Conservation (phyloP, 2,329 filamentous ascomycete species). For the Fusarium lateritium region DNA sequence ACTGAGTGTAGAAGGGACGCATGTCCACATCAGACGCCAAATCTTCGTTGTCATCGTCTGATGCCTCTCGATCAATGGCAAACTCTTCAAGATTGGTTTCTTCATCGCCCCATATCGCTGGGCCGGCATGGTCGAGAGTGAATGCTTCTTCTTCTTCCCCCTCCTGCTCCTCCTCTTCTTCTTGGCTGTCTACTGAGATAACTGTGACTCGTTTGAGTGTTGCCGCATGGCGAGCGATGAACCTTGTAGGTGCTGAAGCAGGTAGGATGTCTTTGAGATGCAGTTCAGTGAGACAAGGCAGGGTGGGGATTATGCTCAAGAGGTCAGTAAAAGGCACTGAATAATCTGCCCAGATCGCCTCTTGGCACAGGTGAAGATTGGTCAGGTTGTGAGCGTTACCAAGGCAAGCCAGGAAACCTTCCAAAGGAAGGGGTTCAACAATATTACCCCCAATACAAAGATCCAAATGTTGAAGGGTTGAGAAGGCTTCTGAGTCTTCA, state of each 20-base stretch:
- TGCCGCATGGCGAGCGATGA: constrained; percentile 3
- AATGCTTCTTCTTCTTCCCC: no score
- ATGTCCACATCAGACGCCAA: neutral
- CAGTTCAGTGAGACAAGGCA: constrained; percentile 1
- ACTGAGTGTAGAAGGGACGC: neutral
- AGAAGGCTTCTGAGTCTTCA: neutral
- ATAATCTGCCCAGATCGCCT: neutral
- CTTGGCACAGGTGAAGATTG: constrained; percentile 10
- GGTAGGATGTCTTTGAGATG: neutral
- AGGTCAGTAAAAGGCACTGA: neutral
- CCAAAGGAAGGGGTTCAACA: no score
- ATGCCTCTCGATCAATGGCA: no score
- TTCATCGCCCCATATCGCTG: no score
- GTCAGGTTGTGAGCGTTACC: neutral
- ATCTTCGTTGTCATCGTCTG: neutral
- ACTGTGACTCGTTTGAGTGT: constrained; percentile 14
- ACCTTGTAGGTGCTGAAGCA: neutral
- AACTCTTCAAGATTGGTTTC: no score
- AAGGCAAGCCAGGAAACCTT: neutral
- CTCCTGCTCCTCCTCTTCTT: neutral
- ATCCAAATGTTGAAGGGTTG: constrained; percentile 5
- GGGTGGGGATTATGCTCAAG: neutral
- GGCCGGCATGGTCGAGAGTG: no score
- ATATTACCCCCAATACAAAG: no score
- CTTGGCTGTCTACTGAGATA: neutral